A percentile compares a stretch with the other conserved stretches of the same genome.
phyloP scores from a whole-genome alignment of 169 alveolate species.

The Plasmodium gonderi region DNA sequence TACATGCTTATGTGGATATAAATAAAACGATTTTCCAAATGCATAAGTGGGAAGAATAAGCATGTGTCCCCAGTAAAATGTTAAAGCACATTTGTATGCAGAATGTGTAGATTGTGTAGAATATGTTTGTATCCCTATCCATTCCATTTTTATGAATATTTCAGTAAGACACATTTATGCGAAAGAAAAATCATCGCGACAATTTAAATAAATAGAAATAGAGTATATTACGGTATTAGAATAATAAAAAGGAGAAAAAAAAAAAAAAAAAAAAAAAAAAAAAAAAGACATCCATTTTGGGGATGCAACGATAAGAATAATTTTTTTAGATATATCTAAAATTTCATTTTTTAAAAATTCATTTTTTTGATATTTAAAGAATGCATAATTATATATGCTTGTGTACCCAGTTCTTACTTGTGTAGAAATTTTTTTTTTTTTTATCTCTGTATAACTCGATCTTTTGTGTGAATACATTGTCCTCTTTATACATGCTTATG shows the following conservation, averaged over 20 bases:
- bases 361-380: neutral
- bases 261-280: constrained; percentile 7
- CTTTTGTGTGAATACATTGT: neutral
- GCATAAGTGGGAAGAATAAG: neutral
- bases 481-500: neutral
- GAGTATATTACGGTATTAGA: neutral
- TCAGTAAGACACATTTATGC: neutral
- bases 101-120: neutral
- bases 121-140: neutral
- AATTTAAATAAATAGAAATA: neutral
- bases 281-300: constrained; percentile 9
- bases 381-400: neutral
- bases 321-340: neutral
- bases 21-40: neutral
- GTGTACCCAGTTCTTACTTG: neutral
- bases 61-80: neutral
- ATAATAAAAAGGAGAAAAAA: neutral
- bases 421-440: neutral
- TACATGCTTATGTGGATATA: neutral
- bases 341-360: neutral
- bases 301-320: neutral
- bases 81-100: neutral
- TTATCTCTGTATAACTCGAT: neutral
- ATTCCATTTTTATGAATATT: neutral
- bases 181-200: neutral